These are phyloP conservation scores for Penicillium sp. DNA, from an alignment of 2,329 filamentous ascomycete species.

Conservation along the genomic window DNA sequence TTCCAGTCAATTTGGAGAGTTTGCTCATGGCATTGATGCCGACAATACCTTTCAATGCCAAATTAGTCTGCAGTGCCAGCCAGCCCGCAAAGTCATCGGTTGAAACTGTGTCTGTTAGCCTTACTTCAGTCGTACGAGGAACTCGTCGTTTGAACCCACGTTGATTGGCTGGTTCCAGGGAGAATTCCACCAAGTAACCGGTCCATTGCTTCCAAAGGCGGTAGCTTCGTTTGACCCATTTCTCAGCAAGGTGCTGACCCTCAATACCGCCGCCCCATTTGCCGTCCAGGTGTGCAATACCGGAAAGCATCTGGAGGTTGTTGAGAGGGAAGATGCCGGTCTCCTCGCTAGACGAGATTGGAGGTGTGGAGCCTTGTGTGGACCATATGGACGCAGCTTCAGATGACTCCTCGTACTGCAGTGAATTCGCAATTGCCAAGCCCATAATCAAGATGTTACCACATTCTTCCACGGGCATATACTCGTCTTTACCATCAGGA, in stretches of 20 bases:
- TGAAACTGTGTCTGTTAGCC: constrained; percentile 53
- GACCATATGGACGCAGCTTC: constrained; percentile 61
- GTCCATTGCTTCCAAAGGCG: constrained; percentile 76
- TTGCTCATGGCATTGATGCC: constrained; percentile 77
- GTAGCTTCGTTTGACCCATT: constrained; percentile 71
- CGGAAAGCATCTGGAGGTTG: constrained; percentile 49
- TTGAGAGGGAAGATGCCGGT: constrained; percentile 49
- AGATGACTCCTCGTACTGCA: constrained; percentile 61
- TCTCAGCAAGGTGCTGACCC: constrained; percentile 58
- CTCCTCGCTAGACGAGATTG: constrained; percentile 21
- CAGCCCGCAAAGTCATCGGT: constrained; percentile 84
- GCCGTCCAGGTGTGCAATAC: constrained; percentile 60
- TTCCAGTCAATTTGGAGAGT: constrained; percentile 63
- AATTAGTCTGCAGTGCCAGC: constrained; percentile 75
- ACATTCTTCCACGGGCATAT: constrained; percentile 61
- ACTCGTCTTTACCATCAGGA: constrained; percentile 53
- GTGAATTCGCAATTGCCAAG: constrained; percentile 71
- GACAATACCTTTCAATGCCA: constrained; percentile 81
- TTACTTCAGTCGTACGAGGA: neutral
- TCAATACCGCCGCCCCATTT: constrained; percentile 58
- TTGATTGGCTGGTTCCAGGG: constrained; percentile 72
- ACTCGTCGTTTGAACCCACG: constrained; percentile 40
- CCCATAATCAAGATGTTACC: constrained; percentile 80
- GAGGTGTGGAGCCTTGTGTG: constrained; percentile 33
- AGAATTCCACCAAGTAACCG: constrained; percentile 71